These are phyloP conservation scores for Hansenula lynferdii DNA, from an alignment of 1,139 yeast genomes.

Conservation along the genomic window DNA sequence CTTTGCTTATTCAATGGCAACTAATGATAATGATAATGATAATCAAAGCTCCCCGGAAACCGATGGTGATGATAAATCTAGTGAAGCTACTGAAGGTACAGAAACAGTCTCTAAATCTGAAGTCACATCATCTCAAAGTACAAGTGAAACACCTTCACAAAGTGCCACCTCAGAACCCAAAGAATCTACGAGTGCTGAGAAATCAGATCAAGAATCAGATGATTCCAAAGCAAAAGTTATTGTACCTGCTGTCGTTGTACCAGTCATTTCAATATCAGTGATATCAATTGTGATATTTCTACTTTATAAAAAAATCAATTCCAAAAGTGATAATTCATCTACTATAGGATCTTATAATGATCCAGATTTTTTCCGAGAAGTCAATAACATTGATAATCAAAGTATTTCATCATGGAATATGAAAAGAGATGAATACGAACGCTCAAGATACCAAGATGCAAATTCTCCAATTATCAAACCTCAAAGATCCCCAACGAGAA, in stretches of 20 bases:
- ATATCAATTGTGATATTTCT: slow-evolving; percentile 3
- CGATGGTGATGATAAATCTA: too few relatives aligned
- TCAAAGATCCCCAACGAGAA: background rate
- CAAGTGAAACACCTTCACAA: too few relatives aligned
- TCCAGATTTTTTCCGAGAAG: slow-evolving; percentile 15
- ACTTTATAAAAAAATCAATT: slow-evolving; percentile 7
- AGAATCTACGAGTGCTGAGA: too few relatives aligned
- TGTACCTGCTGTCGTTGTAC: slow-evolving; percentile 10
- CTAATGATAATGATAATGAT: too few relatives aligned
- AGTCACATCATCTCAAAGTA: too few relatives aligned
- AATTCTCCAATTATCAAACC: background rate
- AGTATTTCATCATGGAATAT: slow-evolving; percentile 20
- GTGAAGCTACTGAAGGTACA: too few relatives aligned
- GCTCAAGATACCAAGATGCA: slow-evolving; percentile 2
- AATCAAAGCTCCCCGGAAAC: too few relatives aligned
- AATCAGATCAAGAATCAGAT: too few relatives aligned
- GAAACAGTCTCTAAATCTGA: too few relatives aligned
- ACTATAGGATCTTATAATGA: slow-evolving; percentile 9
- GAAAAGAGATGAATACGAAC: slow-evolving; percentile 18
- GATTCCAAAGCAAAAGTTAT: slow-evolving; percentile 4
- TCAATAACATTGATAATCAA: slow-evolving; percentile 15
- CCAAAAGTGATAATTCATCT: background rate
- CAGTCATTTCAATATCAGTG: slow-evolving; percentile 6
- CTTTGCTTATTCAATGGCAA: too few relatives aligned
- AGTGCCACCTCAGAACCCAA: too few relatives aligned